Evolutionary conservation across 768 basidiomycete genomes (phyloP).

Genomic region (Pisolithus albus): DNA sequence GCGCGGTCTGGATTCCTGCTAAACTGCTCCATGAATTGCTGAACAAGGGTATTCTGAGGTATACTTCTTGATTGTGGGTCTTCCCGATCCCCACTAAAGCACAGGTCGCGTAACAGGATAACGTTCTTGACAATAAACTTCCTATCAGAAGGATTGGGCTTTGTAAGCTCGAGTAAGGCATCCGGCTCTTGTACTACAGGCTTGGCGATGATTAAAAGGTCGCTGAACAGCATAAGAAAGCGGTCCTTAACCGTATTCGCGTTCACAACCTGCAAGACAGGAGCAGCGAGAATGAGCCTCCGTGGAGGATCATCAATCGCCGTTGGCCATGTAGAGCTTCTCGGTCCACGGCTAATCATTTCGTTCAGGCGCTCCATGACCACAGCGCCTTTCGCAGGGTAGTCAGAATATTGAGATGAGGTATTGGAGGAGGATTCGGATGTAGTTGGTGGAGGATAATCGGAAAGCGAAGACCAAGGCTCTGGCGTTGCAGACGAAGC

Average conservation of each 20-base stretch:
- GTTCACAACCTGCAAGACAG: constrained; percentile 91
- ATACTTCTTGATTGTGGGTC: constrained; percentile 45
- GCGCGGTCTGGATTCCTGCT: constrained; percentile 74
- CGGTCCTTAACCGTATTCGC: constrained; percentile 92
- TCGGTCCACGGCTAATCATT: constrained; percentile 54
- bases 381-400: constrained; percentile 40
- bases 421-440: constrained; percentile 73
- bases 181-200: constrained; percentile 71
- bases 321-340: constrained; percentile 52
- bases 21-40: constrained; percentile 75
- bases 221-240: constrained; percentile 94
- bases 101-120: constrained; percentile 65
- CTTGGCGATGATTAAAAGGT: constrained; percentile 90
- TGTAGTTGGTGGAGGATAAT: constrained; percentile 61
- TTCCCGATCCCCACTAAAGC: constrained; percentile 63
- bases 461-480: constrained; percentile 69
- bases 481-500: constrained; percentile 65
- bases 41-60: constrained; percentile 56
- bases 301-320: constrained; percentile 82
- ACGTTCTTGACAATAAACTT: constrained; percentile 88
- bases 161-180: constrained; percentile 48
- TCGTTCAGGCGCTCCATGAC: constrained; percentile 69
- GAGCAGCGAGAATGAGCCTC: constrained; percentile 74
- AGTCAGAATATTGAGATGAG: constrained; percentile 58
- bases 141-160: constrained; percentile 55